Base-by-base conservation (phyloP, 176 grass and related monocot species). In the Zea luxurians region DNA sequence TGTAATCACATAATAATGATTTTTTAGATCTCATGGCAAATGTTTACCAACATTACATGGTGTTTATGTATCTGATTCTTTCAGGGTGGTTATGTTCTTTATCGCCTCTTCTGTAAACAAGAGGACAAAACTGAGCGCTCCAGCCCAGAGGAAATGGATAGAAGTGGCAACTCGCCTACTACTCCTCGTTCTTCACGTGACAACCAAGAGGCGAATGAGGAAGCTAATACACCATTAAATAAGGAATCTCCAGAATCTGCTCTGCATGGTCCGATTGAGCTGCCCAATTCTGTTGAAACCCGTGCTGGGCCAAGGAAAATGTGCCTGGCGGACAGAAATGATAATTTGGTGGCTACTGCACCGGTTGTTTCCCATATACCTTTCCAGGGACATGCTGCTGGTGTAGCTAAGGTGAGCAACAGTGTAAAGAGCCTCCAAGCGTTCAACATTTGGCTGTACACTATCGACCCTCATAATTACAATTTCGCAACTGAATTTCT, bases 61-160 rank as follows among this genome's bases (percentile, higher is more conserved):
- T 27, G 27, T 27, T 27, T 27, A 27, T 27, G 27, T 27, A 27
- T 27, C 27, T 27, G 0, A 27, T 27, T 27, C 44, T 80, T 88
- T 81, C 73, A 97, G 91, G 95, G 95, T 46, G 87, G 91, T 75
- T 98, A 98, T 80, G 91, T 98, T 77, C 85, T 98, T 47, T 98
- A 98, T 69, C 90, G 88, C 43, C 48, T 98, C 18, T 98, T 98
- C 67, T 75, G 74, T 58, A 98, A 92, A 74, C 5, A 65, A 74
- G 81, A 90, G 57, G 88, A 94, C 77, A 94, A 61, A 68, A 85
- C 2, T 71, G 70, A 84, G 69, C 84, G 83, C 17, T 13, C 83
- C 18, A 87, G 61, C 40, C 63, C 48, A 2, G 91, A 94, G 41
- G 95, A 94, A 65, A 54, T 90, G 77, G 91, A 94, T 74, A 80